These are phyloP conservation scores for Teunomyces lycoperdinae DNA, from an alignment of 805 yeast species.

Conservation along the genomic window DNA sequence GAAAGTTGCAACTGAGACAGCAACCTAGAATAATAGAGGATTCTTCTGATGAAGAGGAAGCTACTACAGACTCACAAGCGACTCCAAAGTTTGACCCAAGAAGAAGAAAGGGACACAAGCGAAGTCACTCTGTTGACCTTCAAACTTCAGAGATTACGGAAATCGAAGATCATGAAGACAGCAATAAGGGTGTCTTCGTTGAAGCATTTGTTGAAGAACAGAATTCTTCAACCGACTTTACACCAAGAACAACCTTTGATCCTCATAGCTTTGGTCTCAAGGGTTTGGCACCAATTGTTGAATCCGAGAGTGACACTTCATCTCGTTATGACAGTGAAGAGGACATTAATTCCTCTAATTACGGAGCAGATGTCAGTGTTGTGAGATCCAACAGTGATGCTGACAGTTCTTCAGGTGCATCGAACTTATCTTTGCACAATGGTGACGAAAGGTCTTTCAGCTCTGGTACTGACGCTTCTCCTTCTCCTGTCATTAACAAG, in stretches of 20 bases:
- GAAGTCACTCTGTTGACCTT: conserved; percentile 14
- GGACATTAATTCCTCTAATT: conserved; percentile 12
- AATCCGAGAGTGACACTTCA: conserved; percentile 29
- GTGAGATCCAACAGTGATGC: conserved; percentile 16
- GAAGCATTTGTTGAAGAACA: conserved; percentile 16
- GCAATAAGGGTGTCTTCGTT: conserved; percentile 7
- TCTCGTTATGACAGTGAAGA: conserved; percentile 32
- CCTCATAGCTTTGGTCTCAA: conserved; percentile 22
- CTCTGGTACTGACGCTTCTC: conserved; percentile 26
- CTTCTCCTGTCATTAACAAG: conserved; percentile 17
- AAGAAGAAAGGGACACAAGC: conserved; percentile 15
- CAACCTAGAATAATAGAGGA: conserved; percentile 7
- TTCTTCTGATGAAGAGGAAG: conserved; percentile 11
- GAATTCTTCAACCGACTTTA: conserved; percentile 9
- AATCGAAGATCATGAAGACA: conserved; percentile 11
- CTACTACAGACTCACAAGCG: conserved; percentile 1
- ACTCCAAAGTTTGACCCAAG: conserved; percentile 15
- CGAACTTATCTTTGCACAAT: conserved; percentile 38
- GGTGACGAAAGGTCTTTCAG: conserved; percentile 36
- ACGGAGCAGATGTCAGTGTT: conserved; percentile 15
- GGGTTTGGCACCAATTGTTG: conserved; percentile 40
- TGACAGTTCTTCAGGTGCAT: conserved; percentile 27
- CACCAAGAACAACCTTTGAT: conserved; percentile 17
- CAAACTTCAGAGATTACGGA: conserved; percentile 18
- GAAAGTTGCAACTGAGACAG: conserved; percentile 9